Conservation (phyloP, 2,329 filamentous ascomycete genomes). For the Chaetomiaceae sp. region DNA sequence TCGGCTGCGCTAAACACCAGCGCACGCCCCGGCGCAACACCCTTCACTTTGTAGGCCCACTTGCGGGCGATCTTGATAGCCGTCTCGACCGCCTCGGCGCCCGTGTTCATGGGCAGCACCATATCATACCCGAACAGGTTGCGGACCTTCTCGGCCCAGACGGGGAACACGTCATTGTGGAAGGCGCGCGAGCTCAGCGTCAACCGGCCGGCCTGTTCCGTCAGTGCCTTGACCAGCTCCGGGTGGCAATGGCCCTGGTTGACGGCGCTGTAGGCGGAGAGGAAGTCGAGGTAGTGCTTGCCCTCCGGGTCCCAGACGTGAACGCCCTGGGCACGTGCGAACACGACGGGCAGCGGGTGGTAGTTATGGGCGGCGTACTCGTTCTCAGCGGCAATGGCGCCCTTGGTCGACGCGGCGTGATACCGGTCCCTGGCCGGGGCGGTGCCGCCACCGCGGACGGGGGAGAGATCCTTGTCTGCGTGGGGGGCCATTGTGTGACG, state of each 20-base stretch:
- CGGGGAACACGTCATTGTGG: slow-evolving; percentile 96
- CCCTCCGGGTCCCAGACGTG: slow-evolving; percentile 97
- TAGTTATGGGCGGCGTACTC: slow-evolving; percentile 96
- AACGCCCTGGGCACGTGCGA: slow-evolving; percentile 76
- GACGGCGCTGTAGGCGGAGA: slow-evolving; percentile 95
- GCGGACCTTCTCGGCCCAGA: slow-evolving; percentile 90
- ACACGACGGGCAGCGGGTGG: slow-evolving; percentile 92
- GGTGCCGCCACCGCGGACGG: neutral
- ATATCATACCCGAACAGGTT: slow-evolving; percentile 91
- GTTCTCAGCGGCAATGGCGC: slow-evolving; percentile 76
- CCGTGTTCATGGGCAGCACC: slow-evolving; percentile 98
- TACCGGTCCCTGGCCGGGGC: slow-evolving; percentile 34
- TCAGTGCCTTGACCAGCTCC: slow-evolving; percentile 84
- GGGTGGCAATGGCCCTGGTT: slow-evolving; percentile 99
- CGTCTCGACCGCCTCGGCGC: slow-evolving; percentile 93
- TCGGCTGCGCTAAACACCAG: slow-evolving; percentile 78
- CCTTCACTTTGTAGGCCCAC: slow-evolving; percentile 97
- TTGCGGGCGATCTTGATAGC: slow-evolving; percentile 94
- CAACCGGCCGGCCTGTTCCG: slow-evolving; percentile 81
- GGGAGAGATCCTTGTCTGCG: slow-evolving; percentile 42
- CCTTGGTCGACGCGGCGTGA: slow-evolving; percentile 73
- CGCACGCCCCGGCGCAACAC: slow-evolving; percentile 78
- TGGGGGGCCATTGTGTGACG: slow-evolving; percentile 50
- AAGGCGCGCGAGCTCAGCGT: slow-evolving; percentile 93
- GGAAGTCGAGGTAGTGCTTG: slow-evolving; percentile 92